Percentiles rank a stretch among this genome's conserved stretches.
Evolutionary conservation across 2,329 filamentous ascomycete species (phyloP).

Genomic region (Pleoardoris graminearum): DNA sequence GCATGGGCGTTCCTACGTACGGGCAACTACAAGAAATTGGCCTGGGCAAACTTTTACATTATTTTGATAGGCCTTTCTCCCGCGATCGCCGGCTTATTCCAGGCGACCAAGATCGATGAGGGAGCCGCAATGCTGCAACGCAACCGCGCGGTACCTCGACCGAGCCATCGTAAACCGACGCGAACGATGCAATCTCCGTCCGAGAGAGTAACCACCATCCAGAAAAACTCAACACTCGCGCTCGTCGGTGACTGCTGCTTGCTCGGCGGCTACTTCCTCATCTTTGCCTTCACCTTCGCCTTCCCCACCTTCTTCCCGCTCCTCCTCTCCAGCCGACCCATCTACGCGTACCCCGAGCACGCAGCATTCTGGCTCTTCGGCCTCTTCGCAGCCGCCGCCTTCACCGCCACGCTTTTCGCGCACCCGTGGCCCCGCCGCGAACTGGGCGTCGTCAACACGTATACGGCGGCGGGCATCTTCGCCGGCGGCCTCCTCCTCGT

Average conservation of each 20-base stretch:
- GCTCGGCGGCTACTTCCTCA: slow-evolving; percentile 3
- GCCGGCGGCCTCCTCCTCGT: slow-evolving; percentile 1
- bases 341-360: slow-evolving; percentile 7
- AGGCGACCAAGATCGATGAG: neutral
- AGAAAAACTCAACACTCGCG: neutral
- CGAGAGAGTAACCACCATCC: neutral
- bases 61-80: slow-evolving; percentile 8
- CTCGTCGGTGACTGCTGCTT: slow-evolving; percentile 7
- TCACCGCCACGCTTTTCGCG: neutral
- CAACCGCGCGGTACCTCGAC: neutral
- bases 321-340: slow-evolving; percentile 9
- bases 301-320: slow-evolving; percentile 17
- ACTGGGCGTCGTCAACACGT: slow-evolving; percentile 14
- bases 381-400: slow-evolving; percentile 1
- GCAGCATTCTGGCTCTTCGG: slow-evolving; percentile 5
- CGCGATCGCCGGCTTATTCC: slow-evolving; percentile 12
- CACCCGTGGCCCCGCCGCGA: neutral
- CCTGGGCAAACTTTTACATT: slow-evolving; percentile 6
- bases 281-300: slow-evolving; percentile 17
- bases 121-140: neutral
- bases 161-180: neutral
- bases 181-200: neutral
- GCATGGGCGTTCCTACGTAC: slow-evolving; percentile 4
- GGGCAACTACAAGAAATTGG: neutral
- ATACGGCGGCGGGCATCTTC: slow-evolving; percentile 4